These are phyloP conservation scores for Ambispora gerdemannii DNA, from an alignment of 192 early-diverging fungal species.

Conservation along the genomic window DNA sequence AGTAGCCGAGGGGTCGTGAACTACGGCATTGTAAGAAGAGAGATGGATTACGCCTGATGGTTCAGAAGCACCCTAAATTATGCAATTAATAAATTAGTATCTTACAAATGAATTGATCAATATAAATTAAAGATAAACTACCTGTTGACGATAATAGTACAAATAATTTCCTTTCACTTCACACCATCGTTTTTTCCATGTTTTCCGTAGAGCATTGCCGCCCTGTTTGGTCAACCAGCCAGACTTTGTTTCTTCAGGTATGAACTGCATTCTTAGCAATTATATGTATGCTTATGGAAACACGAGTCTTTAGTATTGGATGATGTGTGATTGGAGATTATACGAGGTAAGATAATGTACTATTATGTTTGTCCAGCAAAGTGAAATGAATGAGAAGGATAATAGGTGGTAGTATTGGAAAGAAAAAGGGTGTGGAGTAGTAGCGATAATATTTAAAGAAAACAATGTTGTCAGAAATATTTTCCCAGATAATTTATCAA, in stretches of 20 bases:
- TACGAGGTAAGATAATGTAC: too few species aligned
- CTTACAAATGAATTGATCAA: neutral
- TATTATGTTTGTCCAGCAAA: too few species aligned
- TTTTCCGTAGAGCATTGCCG: constrained; percentile 28
- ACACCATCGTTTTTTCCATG: constrained; percentile 29
- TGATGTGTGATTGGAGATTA: too few species aligned
- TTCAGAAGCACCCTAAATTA: constrained; percentile 9
- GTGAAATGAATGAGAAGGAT: too few species aligned
- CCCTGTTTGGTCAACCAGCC: constrained; percentile 30
- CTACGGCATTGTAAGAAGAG: constrained; percentile 15
- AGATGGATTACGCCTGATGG: constrained; percentile 24
- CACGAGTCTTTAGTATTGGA: too few species aligned
- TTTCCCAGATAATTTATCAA: too few species aligned
- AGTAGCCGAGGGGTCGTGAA: constrained; percentile 10
- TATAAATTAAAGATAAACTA: neutral
- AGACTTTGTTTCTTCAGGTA: constrained; percentile 17
- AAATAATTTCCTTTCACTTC: constrained; percentile 24
- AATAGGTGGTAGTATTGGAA: too few species aligned
- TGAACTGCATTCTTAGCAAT: constrained; percentile 16
- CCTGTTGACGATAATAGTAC: constrained; percentile 30
- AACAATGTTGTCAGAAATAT: too few species aligned
- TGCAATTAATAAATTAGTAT: neutral
- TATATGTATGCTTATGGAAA: too few species aligned
- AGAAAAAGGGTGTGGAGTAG: too few species aligned
- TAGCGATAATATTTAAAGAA: too few species aligned